Evolutionary conservation across 352 stramenopile species (phyloP).

Genomic region (Pythium dissimile): DNA sequence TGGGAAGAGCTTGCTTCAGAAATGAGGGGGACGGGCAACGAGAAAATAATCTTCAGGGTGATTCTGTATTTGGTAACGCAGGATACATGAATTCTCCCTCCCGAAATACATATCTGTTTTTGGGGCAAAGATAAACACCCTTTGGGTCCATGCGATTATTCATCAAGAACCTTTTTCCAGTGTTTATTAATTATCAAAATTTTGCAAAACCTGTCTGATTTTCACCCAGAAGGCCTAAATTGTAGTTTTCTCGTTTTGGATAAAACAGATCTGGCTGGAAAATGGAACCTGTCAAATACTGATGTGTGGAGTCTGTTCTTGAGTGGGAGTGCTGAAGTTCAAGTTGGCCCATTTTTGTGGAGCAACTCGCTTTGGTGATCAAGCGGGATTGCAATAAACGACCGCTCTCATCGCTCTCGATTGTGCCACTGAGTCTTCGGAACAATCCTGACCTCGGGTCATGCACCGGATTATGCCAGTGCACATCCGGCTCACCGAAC

Average conservation of each 20-base stretch:
- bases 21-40: neutral
- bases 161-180: neutral
- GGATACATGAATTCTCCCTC: neutral
- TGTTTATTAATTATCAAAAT: neutral
- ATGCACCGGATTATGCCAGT: neutral
- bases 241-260: neutral
- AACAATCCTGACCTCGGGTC: neutral
- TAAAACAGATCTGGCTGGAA: neutral
- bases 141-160: no score
- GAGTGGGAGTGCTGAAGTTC: neutral
- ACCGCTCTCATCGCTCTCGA: neutral
- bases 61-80: neutral
- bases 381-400: neutral
- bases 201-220: neutral
- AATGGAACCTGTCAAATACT: neutral
- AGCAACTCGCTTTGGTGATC: neutral
- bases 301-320: no score
- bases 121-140: no score
- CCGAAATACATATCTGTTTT: neutral
- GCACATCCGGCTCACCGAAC: neutral
- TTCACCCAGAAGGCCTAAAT: no score
- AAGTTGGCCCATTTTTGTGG: neutral
- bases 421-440: neutral
- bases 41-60: neutral
- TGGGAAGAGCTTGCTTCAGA: neutral